Evolutionary conservation across 257 asterid genomes (phyloP).

Genomic region (Solanum commersonii): DNA sequence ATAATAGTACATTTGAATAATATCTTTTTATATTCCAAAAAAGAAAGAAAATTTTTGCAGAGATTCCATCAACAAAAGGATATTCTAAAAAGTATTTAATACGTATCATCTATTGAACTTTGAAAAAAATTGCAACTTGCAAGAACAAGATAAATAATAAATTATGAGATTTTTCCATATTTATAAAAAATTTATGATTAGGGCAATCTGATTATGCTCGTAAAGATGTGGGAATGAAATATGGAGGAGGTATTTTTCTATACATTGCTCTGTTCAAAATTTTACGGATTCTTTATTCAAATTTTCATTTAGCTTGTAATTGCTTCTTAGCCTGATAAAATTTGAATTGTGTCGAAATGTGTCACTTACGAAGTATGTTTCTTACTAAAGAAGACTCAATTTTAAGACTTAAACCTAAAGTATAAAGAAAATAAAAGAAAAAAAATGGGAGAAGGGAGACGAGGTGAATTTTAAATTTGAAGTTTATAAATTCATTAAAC

Average conservation of each 20-base stretch:
- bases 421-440: not conserved
- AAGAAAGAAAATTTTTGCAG: not conserved
- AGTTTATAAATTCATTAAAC: too few species aligned
- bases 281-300: not conserved
- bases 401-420: not conserved
- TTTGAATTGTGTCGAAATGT: not conserved
- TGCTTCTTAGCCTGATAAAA: not conserved
- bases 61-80: not conserved
- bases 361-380: fast-evolving
- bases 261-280: not conserved
- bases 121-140: not conserved
- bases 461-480: not conserved
- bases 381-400: fast-evolving
- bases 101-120: not conserved
- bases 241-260: not conserved
- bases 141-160: not conserved
- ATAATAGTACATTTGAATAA: not conserved
- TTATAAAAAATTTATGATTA: not conserved
- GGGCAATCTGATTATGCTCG: not conserved
- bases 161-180: not conserved
- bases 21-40: not conserved
- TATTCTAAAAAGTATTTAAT: not conserved
- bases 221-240: not conserved
- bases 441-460: not conserved
- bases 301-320: not conserved